phyloP scores from a whole-genome alignment of 495 filamentous ascomycete genomes.

The Penicillium steckii region DNA sequence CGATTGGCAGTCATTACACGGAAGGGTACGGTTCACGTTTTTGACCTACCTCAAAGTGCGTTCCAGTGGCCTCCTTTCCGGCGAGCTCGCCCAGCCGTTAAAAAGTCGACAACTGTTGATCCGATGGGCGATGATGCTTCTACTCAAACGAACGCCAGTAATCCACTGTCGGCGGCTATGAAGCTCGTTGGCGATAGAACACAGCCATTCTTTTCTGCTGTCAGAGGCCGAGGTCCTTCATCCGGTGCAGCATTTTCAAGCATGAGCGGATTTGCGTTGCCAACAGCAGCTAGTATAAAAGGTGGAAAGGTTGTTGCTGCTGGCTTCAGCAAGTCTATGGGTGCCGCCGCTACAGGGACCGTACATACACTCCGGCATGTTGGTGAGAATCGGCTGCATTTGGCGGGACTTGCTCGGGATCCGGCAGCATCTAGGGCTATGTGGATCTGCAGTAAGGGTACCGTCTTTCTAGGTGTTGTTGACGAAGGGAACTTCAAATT shows the following conservation, averaged over 20 bases:
- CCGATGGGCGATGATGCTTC: constrained; percentile 39
- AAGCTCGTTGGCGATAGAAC: constrained; percentile 55
- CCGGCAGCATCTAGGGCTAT: constrained; percentile 41
- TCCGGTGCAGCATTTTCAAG: constrained; percentile 48
- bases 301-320: constrained; percentile 79
- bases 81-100: constrained; percentile 50
- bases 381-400: constrained; percentile 78
- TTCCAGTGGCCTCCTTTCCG: constrained; percentile 89
- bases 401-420: constrained; percentile 55
- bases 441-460: constrained; percentile 39
- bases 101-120: constrained; percentile 29
- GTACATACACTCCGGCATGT: constrained; percentile 78
- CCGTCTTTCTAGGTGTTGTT: constrained; percentile 36
- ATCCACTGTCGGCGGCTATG: constrained; percentile 63
- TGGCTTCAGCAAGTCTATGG: constrained; percentile 79
- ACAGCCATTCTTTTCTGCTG: constrained; percentile 57
- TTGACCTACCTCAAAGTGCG: constrained; percentile 78
- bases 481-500: constrained; percentile 55
- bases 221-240: constrained; percentile 49
- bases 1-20: constrained; percentile 83
- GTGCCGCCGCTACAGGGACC: constrained; percentile 74
- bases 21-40: constrained; percentile 88
- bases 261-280: constrained; percentile 48
- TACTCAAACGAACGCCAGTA: constrained; percentile 54
- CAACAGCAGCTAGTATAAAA: constrained; percentile 65